phyloP scores from a whole-genome alignment of 2,329 filamentous ascomycete species.

The Dothideomycetes sp. region DNA sequence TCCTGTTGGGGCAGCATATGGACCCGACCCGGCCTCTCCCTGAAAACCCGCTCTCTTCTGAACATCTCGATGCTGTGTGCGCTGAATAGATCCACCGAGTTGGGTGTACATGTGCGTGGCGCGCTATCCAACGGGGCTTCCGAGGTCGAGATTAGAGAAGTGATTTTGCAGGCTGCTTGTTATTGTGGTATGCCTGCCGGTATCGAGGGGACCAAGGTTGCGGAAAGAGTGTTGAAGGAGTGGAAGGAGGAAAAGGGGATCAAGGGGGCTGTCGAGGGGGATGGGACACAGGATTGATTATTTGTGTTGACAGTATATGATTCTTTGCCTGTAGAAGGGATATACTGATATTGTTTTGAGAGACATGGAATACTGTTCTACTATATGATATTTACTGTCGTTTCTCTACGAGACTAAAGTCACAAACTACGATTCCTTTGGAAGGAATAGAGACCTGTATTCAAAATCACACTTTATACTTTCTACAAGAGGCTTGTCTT shows the following conservation, averaged over 20 bases:
- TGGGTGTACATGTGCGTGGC: conserved; percentile 53
- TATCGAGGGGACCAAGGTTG: conserved; percentile 45
- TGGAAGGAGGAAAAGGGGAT: conserved; percentile 43
- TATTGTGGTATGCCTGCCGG: conserved; percentile 48
- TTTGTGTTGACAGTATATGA: no score
- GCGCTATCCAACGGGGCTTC: conserved; percentile 54
- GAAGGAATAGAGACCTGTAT: no score
- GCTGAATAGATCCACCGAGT: conserved; percentile 49
- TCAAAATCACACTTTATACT: no score
- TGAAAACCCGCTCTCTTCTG: conserved; percentile 52
- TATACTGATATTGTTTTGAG: no score
- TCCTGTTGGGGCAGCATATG: conserved; percentile 56
- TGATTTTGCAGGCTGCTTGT: conserved; percentile 41
- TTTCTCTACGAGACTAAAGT: no score
- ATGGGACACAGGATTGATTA: no score
- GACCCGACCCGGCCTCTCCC: conserved; percentile 53
- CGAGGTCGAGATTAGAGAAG: conserved; percentile 55
- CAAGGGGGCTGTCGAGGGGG: no score
- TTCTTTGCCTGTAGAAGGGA: no score
- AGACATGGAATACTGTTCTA: no score
- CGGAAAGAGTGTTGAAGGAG: conserved; percentile 43
- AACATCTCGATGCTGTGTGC: conserved; percentile 59
- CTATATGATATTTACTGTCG: no score
- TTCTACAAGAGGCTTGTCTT: no score
- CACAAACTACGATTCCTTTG: no score